Evolutionary conservation across 352 stramenopile species (phyloP).

Genomic region (Phytopythium mirpurense): DNA sequence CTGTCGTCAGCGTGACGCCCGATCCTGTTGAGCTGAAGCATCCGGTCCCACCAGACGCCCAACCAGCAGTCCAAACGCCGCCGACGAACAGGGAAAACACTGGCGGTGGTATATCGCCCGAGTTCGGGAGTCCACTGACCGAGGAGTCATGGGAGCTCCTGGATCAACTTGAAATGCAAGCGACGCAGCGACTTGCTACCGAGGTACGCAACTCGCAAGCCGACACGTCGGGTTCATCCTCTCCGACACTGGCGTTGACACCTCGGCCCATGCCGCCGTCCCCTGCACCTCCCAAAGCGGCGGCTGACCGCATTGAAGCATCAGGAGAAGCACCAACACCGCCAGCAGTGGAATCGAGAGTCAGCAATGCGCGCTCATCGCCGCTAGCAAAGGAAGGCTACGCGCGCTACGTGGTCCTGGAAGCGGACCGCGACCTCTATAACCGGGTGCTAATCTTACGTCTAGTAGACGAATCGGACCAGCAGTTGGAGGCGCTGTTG

Average conservation of each 20-base stretch:
- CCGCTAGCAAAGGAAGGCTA: constrained; percentile 28
- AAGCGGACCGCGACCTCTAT: constrained; percentile 49
- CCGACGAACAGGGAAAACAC: constrained; percentile 4
- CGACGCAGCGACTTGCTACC: constrained; percentile 28
- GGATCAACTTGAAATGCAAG: constrained; percentile 63
- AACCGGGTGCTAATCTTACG: constrained; percentile 47
- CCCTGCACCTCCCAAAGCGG: constrained; percentile 8
- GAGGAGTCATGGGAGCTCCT: constrained; percentile 74
- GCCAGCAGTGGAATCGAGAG: not conserved
- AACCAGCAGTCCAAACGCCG: constrained; percentile 1
- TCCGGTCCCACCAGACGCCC: not conserved
- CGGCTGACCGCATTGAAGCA: not conserved
- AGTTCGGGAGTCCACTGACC: constrained; percentile 65
- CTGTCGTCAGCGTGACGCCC: not conserved
- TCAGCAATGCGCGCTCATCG: not conserved
- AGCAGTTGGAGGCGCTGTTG: constrained; percentile 51
- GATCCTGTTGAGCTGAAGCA: not conserved
- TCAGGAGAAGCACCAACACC: constrained; percentile 1
- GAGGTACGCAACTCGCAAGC: constrained; percentile 5
- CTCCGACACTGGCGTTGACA: constrained; percentile 21
- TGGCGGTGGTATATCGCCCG: constrained; percentile 16
- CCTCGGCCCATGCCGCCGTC: constrained; percentile 20
- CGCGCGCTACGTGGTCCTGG: constrained; percentile 56
- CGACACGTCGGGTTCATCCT: constrained; percentile 14
- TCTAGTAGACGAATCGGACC: constrained; percentile 63